Conservation (phyloP, 2,329 filamentous ascomycete genomes). For the Chaetomium sp. region DNA sequence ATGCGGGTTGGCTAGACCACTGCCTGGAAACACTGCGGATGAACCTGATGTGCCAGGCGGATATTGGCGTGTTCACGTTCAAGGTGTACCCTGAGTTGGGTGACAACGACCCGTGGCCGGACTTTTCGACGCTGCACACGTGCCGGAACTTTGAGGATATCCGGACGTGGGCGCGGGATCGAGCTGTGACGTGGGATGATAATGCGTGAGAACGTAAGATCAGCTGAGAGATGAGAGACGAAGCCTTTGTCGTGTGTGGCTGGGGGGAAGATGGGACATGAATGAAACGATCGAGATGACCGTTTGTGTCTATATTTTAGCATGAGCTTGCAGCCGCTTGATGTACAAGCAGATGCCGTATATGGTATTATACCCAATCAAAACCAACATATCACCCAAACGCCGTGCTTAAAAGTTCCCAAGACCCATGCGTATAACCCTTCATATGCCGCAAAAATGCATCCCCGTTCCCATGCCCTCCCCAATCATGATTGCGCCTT, state of each 20-base stretch:
- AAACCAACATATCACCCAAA: no score
- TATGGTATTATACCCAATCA: no score
- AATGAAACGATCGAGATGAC: neutral
- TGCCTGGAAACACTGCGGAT: conserved; percentile 5
- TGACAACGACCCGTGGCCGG: conserved; percentile 9
- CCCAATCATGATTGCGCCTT: no score
- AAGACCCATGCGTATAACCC: no score
- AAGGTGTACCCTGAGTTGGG: conserved; percentile 6
- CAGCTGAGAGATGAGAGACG: no score
- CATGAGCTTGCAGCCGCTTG: no score
- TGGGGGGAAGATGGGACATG: neutral
- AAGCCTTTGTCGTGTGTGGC: no score
- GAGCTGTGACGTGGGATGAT: conserved; percentile 8
- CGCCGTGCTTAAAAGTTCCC: no score
- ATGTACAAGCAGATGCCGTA: no score
- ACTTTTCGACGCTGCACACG: conserved; percentile 7
- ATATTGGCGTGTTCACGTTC: conserved; percentile 10
- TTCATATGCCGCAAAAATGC: no score
- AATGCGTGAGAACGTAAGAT: neutral
- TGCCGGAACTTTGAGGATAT: conserved; percentile 8
- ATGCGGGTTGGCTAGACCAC: conserved; percentile 8
- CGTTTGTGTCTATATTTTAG: no score
- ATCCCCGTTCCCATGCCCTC: no score
- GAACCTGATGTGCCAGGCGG: conserved; percentile 8
- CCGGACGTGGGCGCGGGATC: neutral